Base-by-base conservation (phyloP, 257 asterid species). In the Plantago ovata region DNA sequence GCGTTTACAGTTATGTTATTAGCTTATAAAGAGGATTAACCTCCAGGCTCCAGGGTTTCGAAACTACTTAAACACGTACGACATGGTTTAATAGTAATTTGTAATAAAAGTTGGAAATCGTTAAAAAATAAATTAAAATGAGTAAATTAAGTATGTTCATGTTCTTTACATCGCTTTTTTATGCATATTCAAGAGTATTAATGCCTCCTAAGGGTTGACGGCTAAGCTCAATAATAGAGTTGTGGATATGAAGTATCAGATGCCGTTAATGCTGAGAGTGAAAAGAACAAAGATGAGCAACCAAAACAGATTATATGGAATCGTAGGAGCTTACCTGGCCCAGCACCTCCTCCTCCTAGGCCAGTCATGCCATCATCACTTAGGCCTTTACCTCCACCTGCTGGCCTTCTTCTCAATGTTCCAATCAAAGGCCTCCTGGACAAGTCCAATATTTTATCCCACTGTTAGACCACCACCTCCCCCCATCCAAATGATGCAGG, bases 271-370 rank as follows among this genome's bases (percentile, higher is more conserved):
- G 97, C 95, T 4, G 97, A 86, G 79, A 89, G 86, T 61, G 95
- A 89, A 57, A 89, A 86, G 90, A 86, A 86, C 75, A 84, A 86
- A 38, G 93, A 89, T 23, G 95, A 86, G 71, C 95, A 84, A 70
- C 95, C 97, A 10, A 89, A 86, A 76, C 97, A 89, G 75, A 94
- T 86, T 56, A 89, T 89, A 74, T 89, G 97, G 97, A 95, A 89
- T 74, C 95, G 97, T 28, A 75, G 86, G 61, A 79, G 69, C 65
- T 78, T 82, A 72, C 82, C 86, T 10, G 97, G 97, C 48, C 89
- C 94, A 14, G 92, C 86, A 53, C 94, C 96, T 38, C 95, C 89
- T 38, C n/a, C n/a, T n/a, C n/a, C n/a, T n/a, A n/a, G n/a, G n/a
- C n/a, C n/a, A n/a, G n/a, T n/a, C n/a, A n/a, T n/a, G n/a, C n/a